Base-by-base conservation (phyloP, 805 yeast species). In the Saccharomycopsis oosterbeekiorum region DNA sequence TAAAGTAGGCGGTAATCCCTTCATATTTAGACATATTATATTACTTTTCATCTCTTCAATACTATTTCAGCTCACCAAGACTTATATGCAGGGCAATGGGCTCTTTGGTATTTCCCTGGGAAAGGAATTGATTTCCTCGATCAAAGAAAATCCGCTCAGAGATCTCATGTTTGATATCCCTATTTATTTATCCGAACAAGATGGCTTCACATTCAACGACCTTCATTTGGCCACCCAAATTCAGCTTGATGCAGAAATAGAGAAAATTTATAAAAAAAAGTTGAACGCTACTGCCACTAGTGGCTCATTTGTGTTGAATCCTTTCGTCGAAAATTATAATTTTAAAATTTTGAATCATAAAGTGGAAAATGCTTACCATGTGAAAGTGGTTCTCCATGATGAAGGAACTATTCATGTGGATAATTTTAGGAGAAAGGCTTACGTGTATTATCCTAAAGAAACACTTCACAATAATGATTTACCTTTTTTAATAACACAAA, bases 121-220 rank as follows among this genome's bases (percentile, higher is more conserved):
- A 74, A 47, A 1, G 21, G 29, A 21, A 26, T 47, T 47, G n/a
- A 12, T 47, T 2, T 21, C 53, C 64, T 73, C 72, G 56, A 63
- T 77, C 51, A 75, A 79, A 1, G 70, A 71, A 9, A 67, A 76
- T 57, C 79, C 77, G 12, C 70, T 77, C 54, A 65, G 71, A 24
- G 85, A 81, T 66, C 63, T 82, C 1, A 70, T 70, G 26, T 59
- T 82, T 51, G 71, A 67, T 1, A 73, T 81, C 5, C 83, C 82
- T 0, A 73, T 81, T 2, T 76, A 72, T 56, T 65, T 77, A 24
- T 70, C 71, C n/a, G 66, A 71, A 2, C 68, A 69, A 1, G 76
- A 77, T 11, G 81, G 80, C 1, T 77, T 83, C 65, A 70, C 73
- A 17, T 84, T 85, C 66, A 92, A 93, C 0, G 96, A 90, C 69